Evolutionary conservation across 225 moss, liverwort and hornwort genomes (phyloP), one percentile per base, ranked within the genome.

Genomic region (Pleurozium schreberi): DNA sequence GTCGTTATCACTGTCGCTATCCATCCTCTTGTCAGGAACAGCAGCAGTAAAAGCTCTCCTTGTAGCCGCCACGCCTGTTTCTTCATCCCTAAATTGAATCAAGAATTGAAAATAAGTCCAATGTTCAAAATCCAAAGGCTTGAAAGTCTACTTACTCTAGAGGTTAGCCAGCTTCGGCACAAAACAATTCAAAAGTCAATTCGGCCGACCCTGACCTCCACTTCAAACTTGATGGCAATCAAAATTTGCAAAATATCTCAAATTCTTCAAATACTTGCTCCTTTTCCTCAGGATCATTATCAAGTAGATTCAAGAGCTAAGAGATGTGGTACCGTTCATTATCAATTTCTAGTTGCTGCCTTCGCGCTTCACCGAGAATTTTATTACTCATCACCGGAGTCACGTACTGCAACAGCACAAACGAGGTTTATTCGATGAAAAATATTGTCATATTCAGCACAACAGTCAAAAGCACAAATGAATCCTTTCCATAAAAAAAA

Each of bases 291-390:
- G 3, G 70, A 83, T 28, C 19, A 26, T 53, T 38, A 34, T 20
- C 38, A 60, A 70, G 47, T 20, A 69, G 64, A 60, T 67, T 58
- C 65, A 43, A 68, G 52, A 42, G 55, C 21, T 11, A 23, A 43
- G 57, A 75, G 63, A 78, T 33, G 42, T 22, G 2, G 20, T 64
- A 97, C 98, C 96, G 95, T 78, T 97, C 98, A 81, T 95, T 95
- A 60, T 99, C 95, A 71, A 97, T 93, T 92, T 99, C 97, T 86
- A 96, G 66, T 89, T 99, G 97, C 89, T 99, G 98, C 90, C 91
- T 93, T 86, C 96, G 94, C 14, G 98, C 98, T 93, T 96, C 98
- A 73, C 90, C 94, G 49, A 99, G 89, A 80, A 97, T 99, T 88
- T 95, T 96, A 65, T 91, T 96, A 85, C 97, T 99, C 63, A 95